These are phyloP conservation scores for Prillingera fragicola DNA, from an alignment of 1,284 basidiomycete species.

Conservation along the genomic window DNA sequence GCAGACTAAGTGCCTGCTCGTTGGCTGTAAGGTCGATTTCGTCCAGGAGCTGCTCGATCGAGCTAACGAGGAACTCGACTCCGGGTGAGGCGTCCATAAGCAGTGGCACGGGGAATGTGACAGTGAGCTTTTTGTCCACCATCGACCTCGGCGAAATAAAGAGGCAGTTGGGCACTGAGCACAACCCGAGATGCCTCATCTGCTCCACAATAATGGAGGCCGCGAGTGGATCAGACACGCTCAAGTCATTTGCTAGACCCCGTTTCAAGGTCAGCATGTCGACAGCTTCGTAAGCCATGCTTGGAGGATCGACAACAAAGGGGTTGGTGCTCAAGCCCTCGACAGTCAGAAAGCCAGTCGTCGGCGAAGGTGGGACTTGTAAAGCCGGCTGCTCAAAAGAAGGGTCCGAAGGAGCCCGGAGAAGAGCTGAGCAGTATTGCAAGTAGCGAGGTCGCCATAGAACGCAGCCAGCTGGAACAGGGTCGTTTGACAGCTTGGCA, in stretches of 20 bases:
- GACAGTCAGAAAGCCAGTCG: slow-evolving; percentile 17
- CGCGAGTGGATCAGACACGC: slow-evolving; percentile 54
- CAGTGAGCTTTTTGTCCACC: neutral
- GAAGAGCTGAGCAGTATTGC: slow-evolving; percentile 49
- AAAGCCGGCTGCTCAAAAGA: neutral
- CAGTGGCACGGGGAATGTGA: slow-evolving; percentile 59
- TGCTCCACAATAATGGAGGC: slow-evolving; percentile 58
- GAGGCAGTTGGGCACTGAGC: slow-evolving; percentile 44
- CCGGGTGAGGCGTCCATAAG: slow-evolving; percentile 64
- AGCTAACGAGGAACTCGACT: slow-evolving; percentile 64
- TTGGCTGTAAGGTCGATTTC: slow-evolving; percentile 67
- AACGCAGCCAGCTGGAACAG: no score
- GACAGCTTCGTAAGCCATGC: slow-evolving; percentile 57
- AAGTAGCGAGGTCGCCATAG: slow-evolving; percentile 65
- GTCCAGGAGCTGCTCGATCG: slow-evolving; percentile 64
- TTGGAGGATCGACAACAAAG: slow-evolving; percentile 28
- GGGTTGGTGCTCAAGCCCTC: no score
- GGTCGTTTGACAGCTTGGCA: no score
- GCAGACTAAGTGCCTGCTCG: slow-evolving; percentile 63
- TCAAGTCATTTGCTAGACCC: slow-evolving; percentile 59
- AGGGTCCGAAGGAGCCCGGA: slow-evolving; percentile 24
- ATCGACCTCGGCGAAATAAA: neutral
- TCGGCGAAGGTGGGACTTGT: neutral
- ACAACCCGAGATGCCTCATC: slow-evolving; percentile 59
- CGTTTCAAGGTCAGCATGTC: slow-evolving; percentile 58